Evolutionary conservation across 495 filamentous ascomycete species (phyloP).

Genomic region (Aspergillus ostianus): DNA sequence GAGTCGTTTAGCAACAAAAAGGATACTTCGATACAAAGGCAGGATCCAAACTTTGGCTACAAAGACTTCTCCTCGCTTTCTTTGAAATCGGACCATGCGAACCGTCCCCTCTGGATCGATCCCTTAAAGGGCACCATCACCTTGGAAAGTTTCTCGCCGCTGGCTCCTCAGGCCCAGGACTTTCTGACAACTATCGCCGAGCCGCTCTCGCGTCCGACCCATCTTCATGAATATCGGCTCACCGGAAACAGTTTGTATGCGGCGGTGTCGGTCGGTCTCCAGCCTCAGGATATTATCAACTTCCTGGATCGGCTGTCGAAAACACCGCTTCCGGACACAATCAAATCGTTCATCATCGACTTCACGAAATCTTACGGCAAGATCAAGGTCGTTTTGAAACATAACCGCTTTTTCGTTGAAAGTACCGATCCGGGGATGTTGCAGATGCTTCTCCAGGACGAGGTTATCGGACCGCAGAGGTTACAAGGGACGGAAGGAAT

Average conservation of each 20-base stretch:
- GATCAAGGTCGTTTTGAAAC: constrained; percentile 90
- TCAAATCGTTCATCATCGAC: constrained; percentile 74
- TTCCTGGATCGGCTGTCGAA: constrained; percentile 86
- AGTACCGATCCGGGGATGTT: constrained; percentile 81
- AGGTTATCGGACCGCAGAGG: constrained; percentile 62
- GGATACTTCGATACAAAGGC: constrained; percentile 30
- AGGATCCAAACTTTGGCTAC: constrained; percentile 57
- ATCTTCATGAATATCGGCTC: constrained; percentile 89
- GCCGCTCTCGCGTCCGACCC: constrained; percentile 80
- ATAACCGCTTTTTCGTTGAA: constrained; percentile 92
- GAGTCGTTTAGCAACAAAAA: constrained; percentile 48
- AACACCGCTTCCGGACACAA: constrained; percentile 74
- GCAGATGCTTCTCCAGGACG: constrained; percentile 75
- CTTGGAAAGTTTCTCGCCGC: constrained; percentile 89
- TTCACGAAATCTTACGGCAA: constrained; percentile 92
- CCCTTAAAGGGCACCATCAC: constrained; percentile 79
- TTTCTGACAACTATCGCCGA: constrained; percentile 96
- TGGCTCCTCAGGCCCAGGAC: constrained; percentile 82
- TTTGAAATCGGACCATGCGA: constrained; percentile 84
- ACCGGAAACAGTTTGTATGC: constrained; percentile 92
- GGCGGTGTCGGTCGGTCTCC: constrained; percentile 86
- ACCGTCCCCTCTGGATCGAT: constrained; percentile 91
- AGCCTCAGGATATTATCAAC: constrained; percentile 84
- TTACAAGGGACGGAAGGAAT: constrained; percentile 67
- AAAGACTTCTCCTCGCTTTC: constrained; percentile 78